Base-by-base conservation (phyloP, 306 rosid genomes). In the Oxytropis ochrocephala region DNA sequence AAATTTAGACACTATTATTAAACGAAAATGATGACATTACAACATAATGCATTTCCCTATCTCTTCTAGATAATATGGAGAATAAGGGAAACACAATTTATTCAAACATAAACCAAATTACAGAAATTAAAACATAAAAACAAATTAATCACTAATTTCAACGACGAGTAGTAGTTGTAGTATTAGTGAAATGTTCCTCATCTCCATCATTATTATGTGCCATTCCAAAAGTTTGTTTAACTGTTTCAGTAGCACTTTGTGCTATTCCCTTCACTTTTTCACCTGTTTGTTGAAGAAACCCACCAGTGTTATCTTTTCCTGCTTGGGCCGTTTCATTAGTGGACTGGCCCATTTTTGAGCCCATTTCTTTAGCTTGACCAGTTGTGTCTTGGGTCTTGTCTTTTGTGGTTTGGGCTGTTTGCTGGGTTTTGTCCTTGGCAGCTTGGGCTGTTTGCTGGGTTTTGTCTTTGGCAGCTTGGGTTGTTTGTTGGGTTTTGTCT, bases 161-260 rank as follows among this genome's bases (percentile, higher is more conserved):
- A 10, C 8, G 11, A 38, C 43, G 43, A 8, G 0, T 24, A 24
- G 29, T 24, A 1, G 29, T 24, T 21, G 27, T 21, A 1, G 29
- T 38, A 8, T 11, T 38, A 0, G 43, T 9, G 43, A 5, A 38
- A 38, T 38, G 9, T 10, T 38, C 10, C 11, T 38, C 41, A 33
- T 18, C 36, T 3, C 77, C 73, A 16, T 75, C 73, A 17, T 46
- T 41, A 17, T 41, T 41, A 0, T 35, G 32, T 30, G 44, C 88
- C 86, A 91, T 32, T 0, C 97, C 97, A 16, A 87, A 4, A 0
- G 97, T 84, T 4, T 69, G 13, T 24, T 89, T 91, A 39, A 85
- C 81, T 0, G 90, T 80, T 0, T 87, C 88, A 3, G 88, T 49
- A 5, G 67, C 67, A 39, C 85, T 78, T 12, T 80, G 84, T 0